phyloP scores from a whole-genome alignment of 768 basidiomycete genomes.

The Russula olivacea region DNA sequence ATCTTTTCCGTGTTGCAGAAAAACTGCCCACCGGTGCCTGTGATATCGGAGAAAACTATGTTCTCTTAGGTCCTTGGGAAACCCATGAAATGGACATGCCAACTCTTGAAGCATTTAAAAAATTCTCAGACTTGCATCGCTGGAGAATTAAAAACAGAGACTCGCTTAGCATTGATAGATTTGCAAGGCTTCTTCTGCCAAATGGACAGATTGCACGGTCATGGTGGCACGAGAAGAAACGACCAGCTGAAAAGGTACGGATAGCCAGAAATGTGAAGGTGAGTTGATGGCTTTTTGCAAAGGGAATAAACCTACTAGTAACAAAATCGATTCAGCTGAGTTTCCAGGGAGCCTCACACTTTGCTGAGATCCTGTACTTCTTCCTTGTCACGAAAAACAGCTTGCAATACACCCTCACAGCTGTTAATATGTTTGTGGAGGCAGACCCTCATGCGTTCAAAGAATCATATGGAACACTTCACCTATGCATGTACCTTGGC shows the following conservation, averaged over 20 bases:
- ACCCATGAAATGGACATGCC: not conserved
- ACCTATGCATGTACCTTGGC: not conserved
- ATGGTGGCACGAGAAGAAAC: not conserved
- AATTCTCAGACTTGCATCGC: not conserved
- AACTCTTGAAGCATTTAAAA: not conserved
- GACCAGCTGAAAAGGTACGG: not conserved
- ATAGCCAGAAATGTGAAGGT: not conserved
- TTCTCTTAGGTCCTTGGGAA: not conserved
- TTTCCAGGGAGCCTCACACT: not conserved
- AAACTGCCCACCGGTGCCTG: not conserved
- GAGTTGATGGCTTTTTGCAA: not conserved
- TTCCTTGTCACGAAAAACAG: not conserved
- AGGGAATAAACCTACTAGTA: not conserved
- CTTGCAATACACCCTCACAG: not conserved
- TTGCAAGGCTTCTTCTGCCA: not conserved
- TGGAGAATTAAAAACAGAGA: not conserved
- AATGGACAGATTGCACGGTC: not conserved
- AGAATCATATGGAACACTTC: not conserved
- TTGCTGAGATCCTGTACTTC: not conserved
- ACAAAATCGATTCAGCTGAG: not conserved
- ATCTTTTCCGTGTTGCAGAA: not conserved
- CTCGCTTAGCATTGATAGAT: not conserved
- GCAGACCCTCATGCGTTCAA: not conserved
- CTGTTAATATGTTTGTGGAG: not conserved
- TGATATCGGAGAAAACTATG: not conserved